phyloP scores from a whole-genome alignment of 2,329 filamentous ascomycete species.

The Colletotrichum melonis region DNA sequence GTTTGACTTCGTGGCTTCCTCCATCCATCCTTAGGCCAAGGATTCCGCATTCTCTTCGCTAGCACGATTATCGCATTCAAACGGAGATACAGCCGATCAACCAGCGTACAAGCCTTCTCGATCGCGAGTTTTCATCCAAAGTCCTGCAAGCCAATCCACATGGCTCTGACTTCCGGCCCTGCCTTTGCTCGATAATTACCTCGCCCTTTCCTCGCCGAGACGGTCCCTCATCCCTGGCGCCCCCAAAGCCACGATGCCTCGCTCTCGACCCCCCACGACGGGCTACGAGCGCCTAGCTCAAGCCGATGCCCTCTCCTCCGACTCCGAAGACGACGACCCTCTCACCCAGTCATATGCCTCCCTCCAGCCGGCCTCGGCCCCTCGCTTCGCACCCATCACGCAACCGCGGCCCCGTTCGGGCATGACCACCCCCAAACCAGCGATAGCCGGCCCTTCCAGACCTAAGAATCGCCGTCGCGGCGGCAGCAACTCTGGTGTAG shows the following conservation, averaged over 20 bases:
- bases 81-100: background rate
- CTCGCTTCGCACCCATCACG: conserved; percentile 72
- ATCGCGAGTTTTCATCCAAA: background rate
- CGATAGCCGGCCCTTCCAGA: conserved; percentile 43
- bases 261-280: conserved; percentile 76
- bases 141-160: background rate
- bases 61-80: conserved; percentile 4
- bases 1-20: conserved; percentile 5
- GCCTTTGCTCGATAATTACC: background rate
- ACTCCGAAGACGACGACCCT: conserved; percentile 74
- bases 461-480: conserved; percentile 58
- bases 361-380: conserved; percentile 67
- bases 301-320: conserved; percentile 80
- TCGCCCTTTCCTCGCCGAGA: background rate
- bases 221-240: background rate
- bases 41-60: background rate
- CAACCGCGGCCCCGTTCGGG: conserved; percentile 71
- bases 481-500: conserved; percentile 86
- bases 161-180: background rate
- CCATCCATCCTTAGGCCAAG: conserved; percentile 9
- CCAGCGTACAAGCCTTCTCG: background rate
- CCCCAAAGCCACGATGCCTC: conserved; percentile 65
- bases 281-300: conserved; percentile 89
- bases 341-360: conserved; percentile 65
- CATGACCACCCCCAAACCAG: conserved; percentile 66